Evolutionary conservation across 2,329 filamentous ascomycete species (phyloP).

Genomic region (Trichophyton rubrum): DNA sequence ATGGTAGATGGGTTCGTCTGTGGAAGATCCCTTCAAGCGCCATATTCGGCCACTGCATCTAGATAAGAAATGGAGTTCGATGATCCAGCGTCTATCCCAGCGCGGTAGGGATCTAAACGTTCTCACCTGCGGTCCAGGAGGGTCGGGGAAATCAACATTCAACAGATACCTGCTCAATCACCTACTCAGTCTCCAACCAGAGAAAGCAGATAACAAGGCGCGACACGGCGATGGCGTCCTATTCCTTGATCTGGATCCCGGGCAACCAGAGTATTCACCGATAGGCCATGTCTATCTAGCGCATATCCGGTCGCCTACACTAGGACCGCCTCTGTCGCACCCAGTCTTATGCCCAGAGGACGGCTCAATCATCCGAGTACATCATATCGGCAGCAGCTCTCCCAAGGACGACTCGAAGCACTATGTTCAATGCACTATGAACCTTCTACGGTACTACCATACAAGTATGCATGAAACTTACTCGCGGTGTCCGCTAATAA

Average conservation of each 20-base stretch:
- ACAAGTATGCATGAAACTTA: constrained; percentile 29
- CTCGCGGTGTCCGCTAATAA: constrained; percentile 38
- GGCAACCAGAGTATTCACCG: constrained; percentile 47
- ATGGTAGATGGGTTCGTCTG: constrained; percentile 30
- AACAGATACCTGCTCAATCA: constrained; percentile 44
- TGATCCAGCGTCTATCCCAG: constrained; percentile 33
- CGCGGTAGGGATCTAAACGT: constrained; percentile 30
- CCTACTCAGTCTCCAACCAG: constrained; percentile 32
- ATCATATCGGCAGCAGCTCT: constrained; percentile 42
- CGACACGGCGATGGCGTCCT: constrained; percentile 32
- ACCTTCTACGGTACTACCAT: constrained; percentile 40
- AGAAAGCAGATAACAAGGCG: constrained; percentile 20
- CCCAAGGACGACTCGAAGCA: constrained; percentile 47
- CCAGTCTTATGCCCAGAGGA: constrained; percentile 25
- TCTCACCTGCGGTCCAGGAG: constrained; percentile 44
- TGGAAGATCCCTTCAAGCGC: constrained; percentile 31
- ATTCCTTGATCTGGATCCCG: constrained; percentile 48
- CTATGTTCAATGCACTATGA: constrained; percentile 40
- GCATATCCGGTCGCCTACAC: constrained; percentile 38
- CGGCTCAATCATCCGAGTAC: constrained; percentile 35
- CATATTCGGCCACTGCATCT: constrained; percentile 32
- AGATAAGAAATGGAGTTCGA: constrained; percentile 33
- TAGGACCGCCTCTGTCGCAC: constrained; percentile 47
- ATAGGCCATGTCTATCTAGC: constrained; percentile 48
- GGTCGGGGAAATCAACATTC: constrained; percentile 49